Base-by-base conservation (phyloP, 2,329 filamentous ascomycete genomes). In the Arthrobotrys sinensis region DNA sequence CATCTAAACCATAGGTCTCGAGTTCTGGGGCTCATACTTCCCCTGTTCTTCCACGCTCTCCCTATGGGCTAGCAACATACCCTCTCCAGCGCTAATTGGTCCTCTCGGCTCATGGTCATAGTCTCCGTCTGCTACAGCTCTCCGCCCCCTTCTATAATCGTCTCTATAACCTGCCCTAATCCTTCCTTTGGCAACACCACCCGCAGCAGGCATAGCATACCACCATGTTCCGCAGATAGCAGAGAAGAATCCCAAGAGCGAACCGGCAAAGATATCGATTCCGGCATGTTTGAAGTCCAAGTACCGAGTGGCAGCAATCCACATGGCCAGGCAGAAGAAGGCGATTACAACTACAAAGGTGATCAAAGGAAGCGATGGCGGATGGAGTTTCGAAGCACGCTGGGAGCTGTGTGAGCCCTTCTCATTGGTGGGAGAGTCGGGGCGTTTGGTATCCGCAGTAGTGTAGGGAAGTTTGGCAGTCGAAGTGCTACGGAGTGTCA, bases 401-500 rank as follows among this genome's bases (percentile, higher is more conserved):
- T 75, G 32, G 19, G 48, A 19, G 19, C 19, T 24, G 11, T 14
- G 21, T 11, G 14, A n/a, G n/a, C 12, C 28, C 48, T 53, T 36
- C 38, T 43, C 38, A 36, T 55, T 53, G 28, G 16, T 28, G 7
- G 34, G 14, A 5, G 62, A 65, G 8, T 66, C 48, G 2, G 69
- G 48, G 1, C 50, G 69, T 53, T 64, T 45, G 43, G 38, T 38
- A 19, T 79, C 76, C n/a, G 46, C 50, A 11, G 14, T 32, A 10
- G 19, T 16, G 50, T 57, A 73, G 2, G 76, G 76, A 40, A 79
- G 76, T 40, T 75, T 73, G 36, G 40, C 19, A n/a, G 55, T 52
- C 1, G 76, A 79, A 8, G 68, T 69, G 10, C 55, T 69, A 43
- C 62, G 87, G 4, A 78, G 75, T 8, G 89, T 91, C 79, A 94